These are phyloP conservation scores for Sphaerostilbella broomeana DNA, from an alignment of 2,329 filamentous ascomycete genomes.

Conservation along the genomic window DNA sequence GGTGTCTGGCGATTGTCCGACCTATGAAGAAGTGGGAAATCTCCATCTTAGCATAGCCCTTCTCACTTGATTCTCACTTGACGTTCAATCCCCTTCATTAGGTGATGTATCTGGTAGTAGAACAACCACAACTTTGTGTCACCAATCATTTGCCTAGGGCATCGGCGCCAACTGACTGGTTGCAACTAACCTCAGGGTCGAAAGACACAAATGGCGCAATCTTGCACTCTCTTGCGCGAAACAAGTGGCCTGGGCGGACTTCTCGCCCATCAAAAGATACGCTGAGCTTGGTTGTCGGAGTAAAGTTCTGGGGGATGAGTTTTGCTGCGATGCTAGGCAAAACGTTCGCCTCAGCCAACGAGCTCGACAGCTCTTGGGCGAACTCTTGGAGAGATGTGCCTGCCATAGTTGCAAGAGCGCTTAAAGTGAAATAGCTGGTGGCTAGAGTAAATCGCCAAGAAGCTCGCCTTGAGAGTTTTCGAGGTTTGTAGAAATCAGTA, in stretches of 20 bases:
- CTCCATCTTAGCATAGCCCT: too few species aligned
- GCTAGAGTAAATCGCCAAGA: conserved; percentile 4
- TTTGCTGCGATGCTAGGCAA: conserved; percentile 33
- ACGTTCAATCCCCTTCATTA: too few species aligned
- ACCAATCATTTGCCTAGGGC: too few species aligned
- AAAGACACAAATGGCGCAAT: conserved; percentile 32
- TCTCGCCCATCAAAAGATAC: conserved; percentile 30
- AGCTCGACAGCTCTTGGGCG: conserved; percentile 19
- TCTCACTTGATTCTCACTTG: too few species aligned
- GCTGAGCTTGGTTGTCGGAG: conserved; percentile 33
- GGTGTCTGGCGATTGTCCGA: conserved; percentile 19
- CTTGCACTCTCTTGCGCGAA: conserved; percentile 34
- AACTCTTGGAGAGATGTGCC: conserved; percentile 13
- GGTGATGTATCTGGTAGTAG: too few species aligned
- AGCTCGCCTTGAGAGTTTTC: too few species aligned
- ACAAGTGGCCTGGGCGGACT: conserved; percentile 32
- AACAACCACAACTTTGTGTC: too few species aligned
- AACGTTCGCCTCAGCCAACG: conserved; percentile 33
- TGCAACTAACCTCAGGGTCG: conserved; percentile 24
- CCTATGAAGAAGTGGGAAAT: too few species aligned
- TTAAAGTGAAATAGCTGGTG: neutral
- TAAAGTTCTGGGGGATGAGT: conserved; percentile 37
- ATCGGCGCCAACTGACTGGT: too few species aligned
- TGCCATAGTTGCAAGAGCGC: neutral
- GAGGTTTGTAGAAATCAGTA: too few species aligned